phyloP scores from a whole-genome alignment of 148 eudicot species.

The Amaranthus hypochondriacus region DNA sequence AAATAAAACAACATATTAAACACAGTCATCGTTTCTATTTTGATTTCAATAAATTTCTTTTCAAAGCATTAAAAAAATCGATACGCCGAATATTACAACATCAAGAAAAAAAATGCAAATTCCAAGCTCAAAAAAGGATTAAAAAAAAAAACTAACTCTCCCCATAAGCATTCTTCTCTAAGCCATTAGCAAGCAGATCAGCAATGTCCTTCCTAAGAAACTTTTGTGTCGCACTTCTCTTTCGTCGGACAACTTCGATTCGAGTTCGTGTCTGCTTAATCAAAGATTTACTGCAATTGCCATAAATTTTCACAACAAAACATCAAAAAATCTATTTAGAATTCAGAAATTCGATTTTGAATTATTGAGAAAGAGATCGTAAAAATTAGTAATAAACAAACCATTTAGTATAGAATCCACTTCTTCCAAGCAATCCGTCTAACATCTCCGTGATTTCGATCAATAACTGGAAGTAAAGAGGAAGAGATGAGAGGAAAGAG shows the following conservation, averaged over 20 bases:
- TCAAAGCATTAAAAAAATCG: not conserved
- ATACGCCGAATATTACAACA: not conserved
- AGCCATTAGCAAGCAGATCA: slow-evolving; percentile 72
- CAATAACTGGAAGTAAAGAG: slow-evolving; percentile 5
- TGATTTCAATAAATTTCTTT: not conserved
- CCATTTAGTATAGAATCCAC: slow-evolving; percentile 63
- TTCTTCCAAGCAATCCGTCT: slow-evolving; percentile 53
- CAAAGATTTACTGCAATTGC: slow-evolving; percentile 33
- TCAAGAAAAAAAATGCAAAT: not conserved
- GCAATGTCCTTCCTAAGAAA: slow-evolving; percentile 77
- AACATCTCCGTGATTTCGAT: slow-evolving; percentile 35
- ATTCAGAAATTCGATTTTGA: not conserved
- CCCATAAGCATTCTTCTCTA: slow-evolving; percentile 66
- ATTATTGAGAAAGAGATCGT: not conserved
- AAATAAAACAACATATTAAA: not conserved
- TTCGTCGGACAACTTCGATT: slow-evolving; percentile 58
- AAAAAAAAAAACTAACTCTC: slow-evolving; percentile 37
- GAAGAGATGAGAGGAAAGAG: slow-evolving; percentile 3
- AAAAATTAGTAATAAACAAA: slow-evolving; percentile 13
- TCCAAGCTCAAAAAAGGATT: not conserved
- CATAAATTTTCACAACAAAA: not conserved
- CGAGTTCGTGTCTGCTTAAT: slow-evolving; percentile 62
- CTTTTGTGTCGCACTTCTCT: slow-evolving; percentile 78
- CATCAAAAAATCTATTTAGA: not conserved
- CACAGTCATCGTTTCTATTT: not conserved